phyloP scores from a whole-genome alignment of 441 rosid genomes.

The Pelargonium cotyledonis region DNA sequence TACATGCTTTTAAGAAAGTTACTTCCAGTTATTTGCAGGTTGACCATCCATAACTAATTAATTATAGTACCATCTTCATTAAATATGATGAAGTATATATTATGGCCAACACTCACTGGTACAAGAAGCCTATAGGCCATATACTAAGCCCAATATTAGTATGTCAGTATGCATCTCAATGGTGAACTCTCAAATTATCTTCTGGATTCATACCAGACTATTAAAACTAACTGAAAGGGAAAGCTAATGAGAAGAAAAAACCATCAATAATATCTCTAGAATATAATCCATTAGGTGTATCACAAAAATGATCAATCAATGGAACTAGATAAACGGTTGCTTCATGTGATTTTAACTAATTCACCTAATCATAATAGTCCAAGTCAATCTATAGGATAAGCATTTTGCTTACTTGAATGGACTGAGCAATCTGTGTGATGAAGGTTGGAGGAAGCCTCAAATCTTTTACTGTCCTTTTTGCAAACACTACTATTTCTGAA shows the following conservation, averaged over 20 bases:
- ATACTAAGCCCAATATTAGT: background rate
- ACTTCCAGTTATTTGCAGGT: too few relatives aligned
- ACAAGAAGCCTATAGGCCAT: background rate
- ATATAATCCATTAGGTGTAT: too few relatives aligned
- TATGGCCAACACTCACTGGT: background rate
- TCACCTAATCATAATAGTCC: background rate
- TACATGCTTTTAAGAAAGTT: too few relatives aligned
- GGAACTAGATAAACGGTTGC: background rate
- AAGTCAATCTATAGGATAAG: background rate
- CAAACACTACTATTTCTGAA: slow-evolving; percentile 68
- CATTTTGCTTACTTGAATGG: slow-evolving; percentile 56
- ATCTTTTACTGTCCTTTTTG: slow-evolving; percentile 78
- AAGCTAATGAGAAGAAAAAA: too few relatives aligned
- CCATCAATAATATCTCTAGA: too few relatives aligned
- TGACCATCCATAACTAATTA: background rate
- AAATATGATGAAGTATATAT: background rate
- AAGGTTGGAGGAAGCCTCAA: slow-evolving; percentile 86
- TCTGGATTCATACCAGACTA: too few relatives aligned
- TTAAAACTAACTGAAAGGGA: too few relatives aligned
- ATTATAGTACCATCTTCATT: background rate
- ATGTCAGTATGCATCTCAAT: background rate
- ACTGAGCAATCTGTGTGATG: slow-evolving; percentile 67
- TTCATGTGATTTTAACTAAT: background rate
- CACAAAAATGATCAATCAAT: too few relatives aligned
- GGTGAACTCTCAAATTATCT: background rate